phyloP scores from a whole-genome alignment of 2,329 filamentous ascomycete genomes.

The Microthyrium microscopicum region DNA sequence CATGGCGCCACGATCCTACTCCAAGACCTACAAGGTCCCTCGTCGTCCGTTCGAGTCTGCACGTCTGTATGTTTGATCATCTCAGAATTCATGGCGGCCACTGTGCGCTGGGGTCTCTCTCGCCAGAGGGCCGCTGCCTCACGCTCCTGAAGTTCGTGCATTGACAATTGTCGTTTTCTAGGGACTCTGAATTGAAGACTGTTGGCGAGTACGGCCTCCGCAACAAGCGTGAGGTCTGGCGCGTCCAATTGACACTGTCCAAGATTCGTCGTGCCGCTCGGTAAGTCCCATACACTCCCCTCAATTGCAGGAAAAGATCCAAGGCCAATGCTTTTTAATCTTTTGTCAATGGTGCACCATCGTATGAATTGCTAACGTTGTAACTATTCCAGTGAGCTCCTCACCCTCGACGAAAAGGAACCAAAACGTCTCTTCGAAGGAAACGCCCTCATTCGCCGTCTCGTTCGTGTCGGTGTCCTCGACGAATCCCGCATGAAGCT shows the following conservation, averaged over 20 bases:
- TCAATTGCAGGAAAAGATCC: not conserved
- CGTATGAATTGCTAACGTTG: constrained; percentile 12
- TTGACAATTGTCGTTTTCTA: constrained; percentile 46
- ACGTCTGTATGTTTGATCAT: constrained; percentile 91
- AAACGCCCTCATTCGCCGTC: constrained; percentile 99
- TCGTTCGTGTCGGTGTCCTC: constrained; percentile 97
- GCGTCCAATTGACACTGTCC: constrained; percentile 97
- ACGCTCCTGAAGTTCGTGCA: constrained; percentile 48
- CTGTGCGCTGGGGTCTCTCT: constrained; percentile 90
- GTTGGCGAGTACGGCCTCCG: constrained; percentile 99
- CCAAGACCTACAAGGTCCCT: constrained; percentile 99
- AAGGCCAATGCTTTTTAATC: not conserved
- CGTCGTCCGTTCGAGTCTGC: constrained; percentile 98
- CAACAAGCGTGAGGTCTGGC: constrained; percentile 99
- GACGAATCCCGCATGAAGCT: constrained; percentile 99
- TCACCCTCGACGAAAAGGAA: constrained; percentile 99
- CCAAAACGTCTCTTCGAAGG: constrained; percentile 99
- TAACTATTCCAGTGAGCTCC: constrained; percentile 79
- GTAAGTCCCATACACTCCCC: constrained; percentile 41
- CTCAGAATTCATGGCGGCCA: no score
- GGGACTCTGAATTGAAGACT: constrained; percentile 98
- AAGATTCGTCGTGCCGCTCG: constrained; percentile 99
- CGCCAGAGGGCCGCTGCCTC: no score
- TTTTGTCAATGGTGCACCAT: constrained; percentile 6
- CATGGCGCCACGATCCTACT: constrained; percentile 54